Evolutionary conservation across 345 rosid species (phyloP).

Genomic region (Brassica cretica): DNA sequence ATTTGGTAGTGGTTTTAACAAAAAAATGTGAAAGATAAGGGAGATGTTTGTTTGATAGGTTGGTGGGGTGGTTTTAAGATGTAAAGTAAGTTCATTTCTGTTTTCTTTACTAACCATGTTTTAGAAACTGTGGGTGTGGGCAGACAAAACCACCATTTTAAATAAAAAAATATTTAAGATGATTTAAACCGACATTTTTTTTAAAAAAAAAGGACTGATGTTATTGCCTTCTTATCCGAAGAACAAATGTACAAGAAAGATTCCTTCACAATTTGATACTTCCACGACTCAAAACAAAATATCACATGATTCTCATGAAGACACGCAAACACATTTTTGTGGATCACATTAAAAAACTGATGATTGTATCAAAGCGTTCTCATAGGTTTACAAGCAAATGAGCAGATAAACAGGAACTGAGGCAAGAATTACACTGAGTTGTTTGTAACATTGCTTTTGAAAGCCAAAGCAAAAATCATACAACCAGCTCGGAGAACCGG

Average conservation of each 20-base stretch:
- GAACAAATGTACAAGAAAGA: conserved; percentile 12
- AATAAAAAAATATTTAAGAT: background rate
- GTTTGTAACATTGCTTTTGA: too few species aligned
- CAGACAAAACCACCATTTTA: background rate
- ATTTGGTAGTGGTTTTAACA: background rate
- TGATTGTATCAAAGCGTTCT: background rate
- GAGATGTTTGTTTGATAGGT: conserved; percentile 24
- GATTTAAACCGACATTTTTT: background rate
- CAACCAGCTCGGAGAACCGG: background rate
- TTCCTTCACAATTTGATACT: conserved; percentile 28
- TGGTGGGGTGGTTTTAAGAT: conserved; percentile 12
- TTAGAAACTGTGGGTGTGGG: conserved; percentile 20
- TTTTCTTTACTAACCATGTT: conserved; percentile 2
- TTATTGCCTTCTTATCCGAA: conserved; percentile 29
- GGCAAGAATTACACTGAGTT: background rate
- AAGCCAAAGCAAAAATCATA: background rate
- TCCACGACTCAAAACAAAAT: conserved; percentile 3
- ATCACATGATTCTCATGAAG: conserved; percentile 18
- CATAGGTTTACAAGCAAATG: too few species aligned
- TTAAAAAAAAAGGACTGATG: background rate
- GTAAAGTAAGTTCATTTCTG: background rate
- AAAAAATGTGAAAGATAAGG: conserved; percentile 19
- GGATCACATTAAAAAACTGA: background rate
- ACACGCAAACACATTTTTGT: conserved; percentile 16
- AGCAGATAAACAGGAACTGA: background rate